A percentile compares a stretch with the other conserved stretches of the same genome.
Evolutionary conservation across 2,329 filamentous ascomycete species (phyloP).

Genomic region (Ophiocordyceps camponoti-floridani): DNA sequence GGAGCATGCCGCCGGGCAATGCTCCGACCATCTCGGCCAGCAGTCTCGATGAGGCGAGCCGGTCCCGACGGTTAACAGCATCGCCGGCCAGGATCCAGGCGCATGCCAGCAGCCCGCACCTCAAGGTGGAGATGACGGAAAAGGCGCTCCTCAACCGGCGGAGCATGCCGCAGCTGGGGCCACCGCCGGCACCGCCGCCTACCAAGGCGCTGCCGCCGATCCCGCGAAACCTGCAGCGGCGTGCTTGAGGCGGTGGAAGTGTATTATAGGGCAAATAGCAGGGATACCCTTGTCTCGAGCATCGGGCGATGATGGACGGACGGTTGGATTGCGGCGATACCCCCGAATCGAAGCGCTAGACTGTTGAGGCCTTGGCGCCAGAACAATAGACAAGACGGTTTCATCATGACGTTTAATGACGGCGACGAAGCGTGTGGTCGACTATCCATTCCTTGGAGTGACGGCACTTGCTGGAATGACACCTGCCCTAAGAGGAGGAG

Average conservation of each 20-base stretch:
- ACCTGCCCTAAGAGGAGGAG: background rate
- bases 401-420: background rate
- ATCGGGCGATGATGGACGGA: background rate
- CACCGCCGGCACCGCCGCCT: conserved; percentile 35
- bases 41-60: conserved; percentile 6
- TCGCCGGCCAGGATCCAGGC: conserved; percentile 15
- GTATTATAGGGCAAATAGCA: background rate
- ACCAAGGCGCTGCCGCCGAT: conserved; percentile 36
- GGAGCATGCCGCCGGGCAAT: conserved; percentile 3
- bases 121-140: conserved; percentile 6
- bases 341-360: background rate
- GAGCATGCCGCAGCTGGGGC: conserved; percentile 32
- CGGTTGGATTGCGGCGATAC: background rate
- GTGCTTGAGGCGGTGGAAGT: background rate
- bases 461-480: background rate
- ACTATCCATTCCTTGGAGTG: background rate
- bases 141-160: conserved; percentile 17
- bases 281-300: background rate
- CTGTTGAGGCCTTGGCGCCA: background rate
- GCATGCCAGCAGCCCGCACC: conserved; percentile 7
- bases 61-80: conserved; percentile 9
- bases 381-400: background rate
- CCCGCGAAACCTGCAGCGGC: conserved; percentile 14
- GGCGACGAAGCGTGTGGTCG: background rate
- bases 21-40: conserved; percentile 4